Conservation (phyloP, 225 moss, liverwort and hornwort species). For the Climacium dendroides region DNA sequence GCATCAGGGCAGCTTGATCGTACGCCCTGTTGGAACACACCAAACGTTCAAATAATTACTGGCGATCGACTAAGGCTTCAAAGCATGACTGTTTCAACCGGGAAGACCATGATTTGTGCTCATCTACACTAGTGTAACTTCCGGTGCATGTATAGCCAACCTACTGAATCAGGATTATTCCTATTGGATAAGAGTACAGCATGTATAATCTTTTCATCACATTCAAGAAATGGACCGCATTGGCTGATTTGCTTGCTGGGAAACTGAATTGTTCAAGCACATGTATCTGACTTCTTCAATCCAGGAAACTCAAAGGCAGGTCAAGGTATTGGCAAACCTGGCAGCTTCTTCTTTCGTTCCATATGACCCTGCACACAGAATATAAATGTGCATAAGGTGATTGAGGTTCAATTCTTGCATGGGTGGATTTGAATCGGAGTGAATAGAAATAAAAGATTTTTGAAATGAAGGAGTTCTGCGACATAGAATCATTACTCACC, state of each 20-base stretch:
- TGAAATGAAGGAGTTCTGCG: no score
- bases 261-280: neutral
- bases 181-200: neutral
- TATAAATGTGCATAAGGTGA: neutral
- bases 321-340: neutral
- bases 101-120: no score
- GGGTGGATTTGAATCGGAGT: no score
- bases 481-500: neutral
- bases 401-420: neutral
- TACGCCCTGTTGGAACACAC: neutral
- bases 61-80: neutral
- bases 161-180: no score
- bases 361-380: constrained; percentile 10
- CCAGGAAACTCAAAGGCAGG: neutral
- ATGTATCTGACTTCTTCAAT: neutral
- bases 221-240: neutral
- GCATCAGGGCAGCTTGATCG: constrained; percentile 28
- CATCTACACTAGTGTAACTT: neutral
- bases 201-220: no score
- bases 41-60: neutral
- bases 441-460: neutral
- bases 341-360: constrained; percentile 22
- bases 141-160: neutral
- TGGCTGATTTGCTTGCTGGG: neutral
- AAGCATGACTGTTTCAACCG: no score